Evolutionary conservation across 2,329 filamentous ascomycete species (phyloP).

Genomic region (Talaromyces amestolkiae): DNA sequence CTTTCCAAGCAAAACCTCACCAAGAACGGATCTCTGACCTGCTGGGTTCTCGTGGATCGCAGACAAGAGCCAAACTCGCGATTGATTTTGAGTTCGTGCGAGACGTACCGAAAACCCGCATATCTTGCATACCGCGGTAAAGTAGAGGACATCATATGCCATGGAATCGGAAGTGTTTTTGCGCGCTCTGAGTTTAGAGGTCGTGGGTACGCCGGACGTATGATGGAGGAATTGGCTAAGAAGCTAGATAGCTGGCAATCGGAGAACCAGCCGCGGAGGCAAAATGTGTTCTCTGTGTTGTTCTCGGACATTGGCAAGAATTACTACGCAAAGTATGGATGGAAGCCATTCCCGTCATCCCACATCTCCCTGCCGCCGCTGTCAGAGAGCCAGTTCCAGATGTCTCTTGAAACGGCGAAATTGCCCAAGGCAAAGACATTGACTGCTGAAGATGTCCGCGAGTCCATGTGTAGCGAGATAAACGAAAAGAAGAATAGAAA

Average conservation of each 20-base stretch:
- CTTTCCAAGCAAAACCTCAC: constrained; percentile 54
- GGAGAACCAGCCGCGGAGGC: constrained; percentile 39
- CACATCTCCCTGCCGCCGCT: constrained; percentile 64
- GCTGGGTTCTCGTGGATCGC: constrained; percentile 59
- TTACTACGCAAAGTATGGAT: constrained; percentile 76
- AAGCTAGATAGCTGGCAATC: constrained; percentile 54
- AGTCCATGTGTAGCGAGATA: constrained; percentile 56
- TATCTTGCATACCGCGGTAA: constrained; percentile 50
- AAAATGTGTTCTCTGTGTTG: constrained; percentile 68
- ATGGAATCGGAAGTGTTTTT: constrained; percentile 80
- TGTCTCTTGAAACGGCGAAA: constrained; percentile 24
- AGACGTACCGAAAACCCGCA: constrained; percentile 49
- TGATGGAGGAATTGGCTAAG: constrained; percentile 66
- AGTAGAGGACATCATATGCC: constrained; percentile 57
- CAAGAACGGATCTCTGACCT: constrained; percentile 55
- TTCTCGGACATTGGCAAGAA: constrained; percentile 83
- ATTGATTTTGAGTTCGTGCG: constrained; percentile 57
- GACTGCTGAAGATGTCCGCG: constrained; percentile 34
- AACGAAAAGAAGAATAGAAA: constrained; percentile 65
- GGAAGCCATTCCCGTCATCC: constrained; percentile 69
- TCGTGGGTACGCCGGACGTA: constrained; percentile 72
- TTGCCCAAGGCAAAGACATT: constrained; percentile 33
- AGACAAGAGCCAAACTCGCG: constrained; percentile 38
- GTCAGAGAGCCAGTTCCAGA: constrained; percentile 24
- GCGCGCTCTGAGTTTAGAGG: constrained; percentile 66